Evolutionary conservation across 495 filamentous ascomycete genomes (phyloP), one percentile per base, ranked within the genome.

Genomic region (Stereocaulon alpinum): DNA sequence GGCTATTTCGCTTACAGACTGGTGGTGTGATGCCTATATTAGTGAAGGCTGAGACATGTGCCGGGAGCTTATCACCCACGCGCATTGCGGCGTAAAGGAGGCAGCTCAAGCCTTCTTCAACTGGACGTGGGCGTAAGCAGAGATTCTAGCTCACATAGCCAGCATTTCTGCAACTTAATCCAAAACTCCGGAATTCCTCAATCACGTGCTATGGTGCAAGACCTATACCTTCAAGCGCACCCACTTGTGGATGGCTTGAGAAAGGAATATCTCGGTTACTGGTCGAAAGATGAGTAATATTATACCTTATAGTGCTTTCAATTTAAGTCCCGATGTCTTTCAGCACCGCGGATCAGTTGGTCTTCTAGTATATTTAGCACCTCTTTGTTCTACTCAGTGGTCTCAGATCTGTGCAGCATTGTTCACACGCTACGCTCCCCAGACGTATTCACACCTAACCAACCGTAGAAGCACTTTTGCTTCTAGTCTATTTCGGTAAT

Each of bases 11-110:
- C 11, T 62, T 89, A 60, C 77, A 68, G 32, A 89, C 86, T 1
- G 86, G 87, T 15, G 82, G 80, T 45, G 79, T 86, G 4, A 86
- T 90, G 54, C 84, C 86, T 1, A 84, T 86, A 27, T 72, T 89
- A 44, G 77, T 89, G 10, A 79, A 77, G 65, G 84, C 81, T 0
- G 73, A 80, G 68, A 70, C 2, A 34, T 29, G 3, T 24, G 5
- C 32, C 20, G 43, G 4, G 32, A 58, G 10, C 20, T 45, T 6
- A 52, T 57, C 44, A 24, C 22, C 47, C n/a, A n/a, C 47, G 1
- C 15, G 15, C 14, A n/a, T 50, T 30, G 7, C 30, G 14, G 14
- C 27, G 12, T 37, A 9, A 37, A 4, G 7, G 34, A 0, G 7
- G 34, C 7, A 32, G 12, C 1, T 6, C 10, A n/a, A 50, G 47